These are phyloP conservation scores for Diplodia corticola DNA, from an alignment of 2,329 filamentous ascomycete genomes.

Conservation along the genomic window DNA sequence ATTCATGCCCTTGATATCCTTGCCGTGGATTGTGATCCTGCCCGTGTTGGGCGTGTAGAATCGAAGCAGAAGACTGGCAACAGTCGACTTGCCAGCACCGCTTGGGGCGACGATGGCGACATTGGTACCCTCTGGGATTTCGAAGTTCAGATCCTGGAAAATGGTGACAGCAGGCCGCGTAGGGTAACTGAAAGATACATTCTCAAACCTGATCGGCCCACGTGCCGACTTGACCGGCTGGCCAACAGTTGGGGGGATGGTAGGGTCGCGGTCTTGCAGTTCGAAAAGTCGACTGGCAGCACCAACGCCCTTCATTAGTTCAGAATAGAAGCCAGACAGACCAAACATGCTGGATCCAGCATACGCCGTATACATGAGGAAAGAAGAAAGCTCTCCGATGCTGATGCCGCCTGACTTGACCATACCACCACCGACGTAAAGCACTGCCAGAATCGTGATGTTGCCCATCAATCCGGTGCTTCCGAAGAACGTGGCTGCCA, in stretches of 20 bases:
- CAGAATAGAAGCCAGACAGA: conserved; percentile 92
- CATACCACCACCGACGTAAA: conserved; percentile 88
- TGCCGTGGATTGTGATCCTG: conserved; percentile 77
- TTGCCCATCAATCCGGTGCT: conserved; percentile 89
- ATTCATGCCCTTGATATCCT: conserved; percentile 83
- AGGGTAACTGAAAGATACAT: conserved; percentile 88
- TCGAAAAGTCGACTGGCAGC: conserved; percentile 96
- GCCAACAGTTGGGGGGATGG: conserved; percentile 84
- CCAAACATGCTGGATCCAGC: conserved; percentile 86
- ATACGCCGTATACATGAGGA: conserved; percentile 97
- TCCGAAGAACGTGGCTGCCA: conserved; percentile 88
- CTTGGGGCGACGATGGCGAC: conserved; percentile 96
- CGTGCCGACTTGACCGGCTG: conserved; percentile 77
- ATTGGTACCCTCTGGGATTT: conserved; percentile 89
- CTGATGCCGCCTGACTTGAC: conserved; percentile 84
- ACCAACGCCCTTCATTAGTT: conserved; percentile 98
- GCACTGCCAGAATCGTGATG: conserved; percentile 87
- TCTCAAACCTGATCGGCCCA: conserved; percentile 82
- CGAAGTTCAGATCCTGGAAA: conserved; percentile 85
- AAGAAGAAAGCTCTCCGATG: conserved; percentile 90
- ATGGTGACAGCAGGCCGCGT: conserved; percentile 89
- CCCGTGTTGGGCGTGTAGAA: conserved; percentile 86
- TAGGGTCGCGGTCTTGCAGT: conserved; percentile 84
- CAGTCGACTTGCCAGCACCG: conserved; percentile 93
- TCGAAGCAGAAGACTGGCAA: conserved; percentile 83